Percentiles rank a stretch among this genome's conserved stretches.
These are phyloP conservation scores for Chalaropsis thielavioides DNA, from an alignment of 2,329 filamentous ascomycete genomes.

Conservation along the genomic window DNA sequence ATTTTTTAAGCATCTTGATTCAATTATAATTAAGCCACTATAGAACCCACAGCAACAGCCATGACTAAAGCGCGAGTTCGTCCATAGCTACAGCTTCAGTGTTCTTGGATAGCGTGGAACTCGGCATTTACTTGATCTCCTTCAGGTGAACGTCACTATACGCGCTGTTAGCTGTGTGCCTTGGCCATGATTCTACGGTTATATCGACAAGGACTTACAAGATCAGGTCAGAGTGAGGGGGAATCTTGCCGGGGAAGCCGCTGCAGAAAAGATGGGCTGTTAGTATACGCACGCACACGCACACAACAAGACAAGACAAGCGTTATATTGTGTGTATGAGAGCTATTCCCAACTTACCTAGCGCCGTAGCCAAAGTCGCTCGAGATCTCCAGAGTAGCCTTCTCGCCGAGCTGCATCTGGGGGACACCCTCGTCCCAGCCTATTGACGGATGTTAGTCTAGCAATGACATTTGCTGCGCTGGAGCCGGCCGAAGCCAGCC, in stretches of 20 bases:
- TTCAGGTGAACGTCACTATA: constrained; percentile 54
- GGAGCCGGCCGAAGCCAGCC: too few species aligned
- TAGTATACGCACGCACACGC: too few species aligned
- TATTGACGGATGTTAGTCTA: constrained; percentile 24
- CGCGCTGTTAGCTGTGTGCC: constrained; percentile 13
- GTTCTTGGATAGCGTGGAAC: too few species aligned
- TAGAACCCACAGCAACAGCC: too few species aligned
- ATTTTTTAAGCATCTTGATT: too few species aligned
- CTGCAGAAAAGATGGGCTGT: constrained; percentile 28
- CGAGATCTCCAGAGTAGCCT: constrained; percentile 68
- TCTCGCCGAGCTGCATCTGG: constrained; percentile 82
- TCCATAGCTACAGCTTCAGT: too few species aligned
- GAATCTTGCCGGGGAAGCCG: constrained; percentile 67
- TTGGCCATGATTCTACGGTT: not conserved
- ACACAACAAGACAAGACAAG: not conserved
- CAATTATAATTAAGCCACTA: too few species aligned
- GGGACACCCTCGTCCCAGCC: constrained; percentile 77
- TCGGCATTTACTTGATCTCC: constrained; percentile 41
- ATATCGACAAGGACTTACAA: constrained; percentile 49
- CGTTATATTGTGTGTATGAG: not conserved
- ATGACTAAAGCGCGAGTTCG: not conserved
- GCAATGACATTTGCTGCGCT: not conserved
- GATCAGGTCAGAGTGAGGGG: constrained; percentile 57
- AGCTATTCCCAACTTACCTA: constrained; percentile 31
- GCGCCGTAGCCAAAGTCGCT: constrained; percentile 53